Evolutionary conservation across 768 basidiomycete species (phyloP).

Genomic region (Mycena polygramma): DNA sequence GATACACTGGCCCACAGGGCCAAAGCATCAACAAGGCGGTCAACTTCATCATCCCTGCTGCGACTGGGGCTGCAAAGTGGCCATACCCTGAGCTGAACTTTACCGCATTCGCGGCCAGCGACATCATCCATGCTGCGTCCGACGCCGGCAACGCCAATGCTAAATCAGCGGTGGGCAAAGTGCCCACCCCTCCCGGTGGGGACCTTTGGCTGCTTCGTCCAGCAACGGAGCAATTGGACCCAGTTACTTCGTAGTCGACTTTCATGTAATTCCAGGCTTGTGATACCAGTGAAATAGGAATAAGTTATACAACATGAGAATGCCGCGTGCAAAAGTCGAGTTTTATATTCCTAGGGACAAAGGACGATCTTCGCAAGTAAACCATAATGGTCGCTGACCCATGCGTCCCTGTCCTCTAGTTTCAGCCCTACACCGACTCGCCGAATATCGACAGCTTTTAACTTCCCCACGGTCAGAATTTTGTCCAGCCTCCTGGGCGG

Average conservation of each 20-base stretch:
- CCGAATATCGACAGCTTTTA: conserved; percentile 50
- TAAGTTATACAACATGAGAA: background rate
- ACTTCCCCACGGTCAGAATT: conserved; percentile 54
- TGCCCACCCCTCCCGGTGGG: conserved; percentile 22
- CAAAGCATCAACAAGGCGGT: conserved; percentile 29
- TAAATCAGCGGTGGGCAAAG: background rate
- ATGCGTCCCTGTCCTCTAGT: conserved; percentile 47
- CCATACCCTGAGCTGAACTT: conserved; percentile 28
- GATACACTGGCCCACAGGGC: conserved; percentile 25
- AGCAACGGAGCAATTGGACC: conserved; percentile 24
- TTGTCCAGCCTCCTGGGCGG: conserved; percentile 60
- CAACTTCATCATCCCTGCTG: conserved; percentile 26
- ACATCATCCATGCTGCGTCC: conserved; percentile 24
- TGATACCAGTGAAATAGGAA: background rate
- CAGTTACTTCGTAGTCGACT: background rate
- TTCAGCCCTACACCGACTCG: conserved; percentile 56
- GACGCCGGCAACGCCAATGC: conserved; percentile 29
- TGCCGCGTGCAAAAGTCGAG: too few relatives aligned
- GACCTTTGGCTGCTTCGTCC: conserved; percentile 33
- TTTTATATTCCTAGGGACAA: background rate
- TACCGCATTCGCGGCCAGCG: conserved; percentile 24
- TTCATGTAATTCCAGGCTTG: background rate
- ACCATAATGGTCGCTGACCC: conserved; percentile 65
- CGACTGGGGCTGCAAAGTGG: conserved; percentile 18
- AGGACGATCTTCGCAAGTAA: conserved; percentile 48